Conservation (phyloP, 176 grass and related monocot genomes). For the Paspalum vaginatum region DNA sequence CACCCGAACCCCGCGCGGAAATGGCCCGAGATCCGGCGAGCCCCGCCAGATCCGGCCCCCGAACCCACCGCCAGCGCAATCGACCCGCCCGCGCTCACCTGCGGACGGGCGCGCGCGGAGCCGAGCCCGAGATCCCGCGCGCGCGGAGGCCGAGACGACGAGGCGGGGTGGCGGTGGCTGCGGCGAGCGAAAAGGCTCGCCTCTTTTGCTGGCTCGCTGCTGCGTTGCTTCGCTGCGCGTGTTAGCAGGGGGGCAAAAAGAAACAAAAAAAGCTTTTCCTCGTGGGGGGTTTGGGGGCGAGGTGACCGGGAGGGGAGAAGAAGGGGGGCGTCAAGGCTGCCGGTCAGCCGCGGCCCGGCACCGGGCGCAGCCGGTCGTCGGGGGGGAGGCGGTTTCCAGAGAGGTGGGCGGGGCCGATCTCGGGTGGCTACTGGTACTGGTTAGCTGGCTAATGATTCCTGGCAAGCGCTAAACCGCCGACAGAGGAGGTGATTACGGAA, state of each 20-base stretch:
- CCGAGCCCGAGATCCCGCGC: slow-evolving; percentile 42
- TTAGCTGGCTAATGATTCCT: slow-evolving; percentile 39
- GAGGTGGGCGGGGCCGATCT: neutral
- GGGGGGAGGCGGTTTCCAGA: slow-evolving; percentile 40
- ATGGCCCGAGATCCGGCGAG: slow-evolving; percentile 46
- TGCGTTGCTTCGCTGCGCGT: slow-evolving; percentile 47
- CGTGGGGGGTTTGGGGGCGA: neutral
- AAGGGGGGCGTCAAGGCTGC: slow-evolving; percentile 18
- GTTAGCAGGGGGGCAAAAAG: neutral
- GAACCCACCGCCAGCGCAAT: neutral
- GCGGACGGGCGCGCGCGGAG: neutral
- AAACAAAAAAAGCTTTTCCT: neutral
- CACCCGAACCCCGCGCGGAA: neutral
- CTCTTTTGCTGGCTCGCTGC: slow-evolving; percentile 40
- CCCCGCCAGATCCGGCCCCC: slow-evolving; percentile 43
- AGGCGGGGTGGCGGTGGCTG: slow-evolving; percentile 24
- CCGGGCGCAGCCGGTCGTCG: slow-evolving; percentile 43
- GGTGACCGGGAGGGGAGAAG: slow-evolving; percentile 41
- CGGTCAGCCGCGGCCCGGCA: slow-evolving; percentile 32
- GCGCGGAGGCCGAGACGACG: neutral
- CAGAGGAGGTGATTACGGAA: neutral
- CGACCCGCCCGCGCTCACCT: slow-evolving; percentile 35
- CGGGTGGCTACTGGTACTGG: too few species aligned
- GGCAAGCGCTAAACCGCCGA: slow-evolving; percentile 33
- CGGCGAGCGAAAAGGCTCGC: slow-evolving; percentile 47